Conservation (phyloP, 2,329 filamentous ascomycete genomes). For the Alternaria tenuissima region DNA sequence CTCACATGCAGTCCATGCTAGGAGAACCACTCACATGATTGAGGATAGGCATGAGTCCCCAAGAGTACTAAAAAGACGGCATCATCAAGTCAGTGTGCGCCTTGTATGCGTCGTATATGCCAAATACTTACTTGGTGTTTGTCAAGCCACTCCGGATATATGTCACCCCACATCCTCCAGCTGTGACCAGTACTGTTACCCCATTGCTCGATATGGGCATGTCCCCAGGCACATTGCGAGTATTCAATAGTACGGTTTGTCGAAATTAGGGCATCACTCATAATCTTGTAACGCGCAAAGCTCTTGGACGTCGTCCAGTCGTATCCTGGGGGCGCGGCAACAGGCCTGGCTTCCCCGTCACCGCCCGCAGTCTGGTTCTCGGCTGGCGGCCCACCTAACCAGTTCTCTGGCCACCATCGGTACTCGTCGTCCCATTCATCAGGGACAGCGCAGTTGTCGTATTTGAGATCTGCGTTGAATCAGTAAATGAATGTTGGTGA, state of each 20-base stretch:
- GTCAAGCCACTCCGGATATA: constrained; percentile 28
- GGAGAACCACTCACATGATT: constrained; percentile 15
- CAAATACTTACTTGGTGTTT: neutral
- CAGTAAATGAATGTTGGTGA: neutral
- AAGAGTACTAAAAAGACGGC: neutral
- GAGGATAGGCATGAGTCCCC: constrained; percentile 30
- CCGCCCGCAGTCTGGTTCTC: constrained; percentile 46
- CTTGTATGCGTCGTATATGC: neutral
- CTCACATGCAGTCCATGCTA: neutral
- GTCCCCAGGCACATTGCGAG: constrained; percentile 48
- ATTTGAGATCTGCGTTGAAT: constrained; percentile 34
- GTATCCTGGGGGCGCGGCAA: constrained; percentile 57
- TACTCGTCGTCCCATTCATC: constrained; percentile 50
- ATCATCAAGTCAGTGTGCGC: neutral
- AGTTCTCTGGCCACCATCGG: constrained; percentile 53
- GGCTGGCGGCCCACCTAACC: constrained; percentile 48
- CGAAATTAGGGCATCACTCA: constrained; percentile 54
- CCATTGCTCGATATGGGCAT: constrained; percentile 42
- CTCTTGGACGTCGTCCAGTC: constrained; percentile 61
- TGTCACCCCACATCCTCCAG: constrained; percentile 43
- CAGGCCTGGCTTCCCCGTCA: constrained; percentile 36
- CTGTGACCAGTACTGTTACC: constrained; percentile 43
- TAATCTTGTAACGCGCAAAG: constrained; percentile 58
- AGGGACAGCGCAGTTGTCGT: constrained; percentile 49
- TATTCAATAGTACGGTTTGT: constrained; percentile 50